Percentiles rank a stretch among this genome's conserved stretches.
Evolutionary conservation across 805 yeast genomes (phyloP).

Genomic region (Clavispora vitiphila): DNA sequence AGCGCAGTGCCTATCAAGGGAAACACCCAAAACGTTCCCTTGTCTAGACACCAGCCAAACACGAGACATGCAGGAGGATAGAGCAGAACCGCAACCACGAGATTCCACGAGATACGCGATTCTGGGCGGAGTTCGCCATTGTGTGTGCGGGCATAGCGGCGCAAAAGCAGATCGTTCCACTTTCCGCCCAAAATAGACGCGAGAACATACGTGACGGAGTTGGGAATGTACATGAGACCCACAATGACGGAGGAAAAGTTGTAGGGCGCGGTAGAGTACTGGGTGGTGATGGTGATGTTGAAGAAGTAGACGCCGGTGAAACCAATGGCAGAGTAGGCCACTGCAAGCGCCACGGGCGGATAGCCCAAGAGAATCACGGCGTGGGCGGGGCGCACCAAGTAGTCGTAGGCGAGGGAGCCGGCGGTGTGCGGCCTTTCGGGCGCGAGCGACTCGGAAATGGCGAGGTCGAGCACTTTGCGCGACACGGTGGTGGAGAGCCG

Average conservation of each 20-base stretch:
- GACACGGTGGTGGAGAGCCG: constrained; percentile 32
- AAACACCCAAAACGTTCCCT: constrained; percentile 64
- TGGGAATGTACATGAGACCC: constrained; percentile 79
- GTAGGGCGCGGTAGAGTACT: constrained; percentile 62
- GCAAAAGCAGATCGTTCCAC: constrained; percentile 65
- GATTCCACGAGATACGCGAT: constrained; percentile 71
- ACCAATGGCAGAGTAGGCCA: constrained; percentile 63
- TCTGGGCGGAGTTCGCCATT: constrained; percentile 72
- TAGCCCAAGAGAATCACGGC: constrained; percentile 56
- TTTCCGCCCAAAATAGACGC: constrained; percentile 79
- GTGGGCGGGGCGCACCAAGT: constrained; percentile 54
- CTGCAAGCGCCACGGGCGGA: constrained; percentile 70
- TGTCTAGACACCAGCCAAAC: constrained; percentile 78
- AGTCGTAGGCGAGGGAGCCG: constrained; percentile 35
- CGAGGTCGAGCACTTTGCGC: constrained; percentile 13
- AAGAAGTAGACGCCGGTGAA: constrained; percentile 68
- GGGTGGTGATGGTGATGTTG: constrained; percentile 66
- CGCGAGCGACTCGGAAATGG: constrained; percentile 6
- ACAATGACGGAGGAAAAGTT: constrained; percentile 59
- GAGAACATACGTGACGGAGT: constrained; percentile 68
- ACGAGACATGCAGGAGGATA: constrained; percentile 64
- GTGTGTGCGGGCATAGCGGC: constrained; percentile 46
- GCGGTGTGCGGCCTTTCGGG: constrained; percentile 6
- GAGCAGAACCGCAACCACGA: constrained; percentile 56
- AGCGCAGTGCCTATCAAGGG: constrained; percentile 79